Evolutionary conservation across 306 rosid species (phyloP), one percentile per base, ranked within the genome.

Genomic region (Quercus gilva): DNA sequence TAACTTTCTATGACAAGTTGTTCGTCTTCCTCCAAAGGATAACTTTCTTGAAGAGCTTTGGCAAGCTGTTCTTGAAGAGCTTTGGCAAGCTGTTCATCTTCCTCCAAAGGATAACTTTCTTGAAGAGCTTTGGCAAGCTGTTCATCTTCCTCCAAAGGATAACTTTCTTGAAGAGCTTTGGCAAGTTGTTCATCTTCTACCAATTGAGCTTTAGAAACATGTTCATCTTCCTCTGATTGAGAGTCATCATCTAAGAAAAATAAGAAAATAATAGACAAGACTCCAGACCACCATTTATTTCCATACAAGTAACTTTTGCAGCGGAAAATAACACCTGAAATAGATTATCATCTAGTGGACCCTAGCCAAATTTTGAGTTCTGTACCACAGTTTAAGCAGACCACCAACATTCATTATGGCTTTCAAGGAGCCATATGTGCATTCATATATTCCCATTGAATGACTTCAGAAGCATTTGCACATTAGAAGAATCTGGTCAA

Each of bases 161-260:
- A 7, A 37, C 3, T 8, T 37, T 37, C 45, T 37, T 37, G 45
- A 37, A 37, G 53, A 49, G 53, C 53, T 49, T 49, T 49, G 15
- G 53, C 53, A 49, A 49, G 11, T 2, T 10, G 53, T 13, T 49
- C 53, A 49, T 49, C 17, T 49, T 49, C 53, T 13, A 10, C 17
- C 45, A 41, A 12, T 88, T 91, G 94, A 85, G 74, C 78, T 81
- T 91, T 90, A 35, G 80, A 76, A 78, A 55, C 59, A 74, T 76
- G 76, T 60, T 85, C 83, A 71, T 88, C 93, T 76, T 90, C 92
- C 71, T 84, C 92, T 26, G 91, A 89, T 70, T 84, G 82, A 75
- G 89, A 79, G n/a, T 90, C 89, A 12, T 88, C 87, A 51, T 83
- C 96, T 90, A 83, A 59, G 75, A 86, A 74, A 83, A 49, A 49